A percentile compares a stretch with the other conserved stretches of the same genome.
Evolutionary conservation across 1,284 basidiomycete genomes (phyloP).

Genomic region (Heterobasidion occidentale): DNA sequence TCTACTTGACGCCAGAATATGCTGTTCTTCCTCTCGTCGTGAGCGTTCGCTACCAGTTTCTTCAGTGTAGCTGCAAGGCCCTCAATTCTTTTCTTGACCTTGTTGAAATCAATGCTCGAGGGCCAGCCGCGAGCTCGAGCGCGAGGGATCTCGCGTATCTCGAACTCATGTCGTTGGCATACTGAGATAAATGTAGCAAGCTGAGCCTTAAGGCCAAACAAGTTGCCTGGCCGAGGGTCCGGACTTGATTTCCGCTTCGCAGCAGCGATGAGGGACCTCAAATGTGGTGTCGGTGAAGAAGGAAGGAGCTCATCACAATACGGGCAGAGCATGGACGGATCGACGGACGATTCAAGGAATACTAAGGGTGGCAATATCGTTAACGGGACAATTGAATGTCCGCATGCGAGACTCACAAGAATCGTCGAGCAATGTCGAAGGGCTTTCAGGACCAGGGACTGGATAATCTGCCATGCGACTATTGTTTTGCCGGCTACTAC

Average conservation of each 20-base stretch:
- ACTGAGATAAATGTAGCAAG: slow-evolving; percentile 53
- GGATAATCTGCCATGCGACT: background rate
- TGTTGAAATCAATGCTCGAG: slow-evolving; percentile 54
- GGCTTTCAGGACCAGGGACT: background rate
- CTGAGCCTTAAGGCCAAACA: slow-evolving; percentile 57
- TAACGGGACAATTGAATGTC: background rate
- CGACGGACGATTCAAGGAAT: slow-evolving; percentile 34
- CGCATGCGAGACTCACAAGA: slow-evolving; percentile 7
- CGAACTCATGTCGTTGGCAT: slow-evolving; percentile 73
- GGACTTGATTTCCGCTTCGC: slow-evolving; percentile 42
- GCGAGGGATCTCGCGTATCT: slow-evolving; percentile 59
- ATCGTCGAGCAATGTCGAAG: slow-evolving; percentile 5
- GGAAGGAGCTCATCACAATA: slow-evolving; percentile 72
- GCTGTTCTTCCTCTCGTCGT: slow-evolving; percentile 31
- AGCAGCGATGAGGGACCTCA: slow-evolving; percentile 44
- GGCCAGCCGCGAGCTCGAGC: slow-evolving; percentile 70
- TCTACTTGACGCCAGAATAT: slow-evolving; percentile 63
- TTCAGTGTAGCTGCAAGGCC: slow-evolving; percentile 24
- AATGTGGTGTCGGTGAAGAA: slow-evolving; percentile 46
- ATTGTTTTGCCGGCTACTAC: background rate
- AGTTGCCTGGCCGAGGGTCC: slow-evolving; percentile 63
- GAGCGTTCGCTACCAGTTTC: slow-evolving; percentile 7
- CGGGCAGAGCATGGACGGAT: slow-evolving; percentile 64
- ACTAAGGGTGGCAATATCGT: slow-evolving; percentile 22
- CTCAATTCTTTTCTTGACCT: slow-evolving; percentile 43